Evolutionary conservation across 345 rosid species (phyloP).

Genomic region (Excoecaria agallocha): DNA sequence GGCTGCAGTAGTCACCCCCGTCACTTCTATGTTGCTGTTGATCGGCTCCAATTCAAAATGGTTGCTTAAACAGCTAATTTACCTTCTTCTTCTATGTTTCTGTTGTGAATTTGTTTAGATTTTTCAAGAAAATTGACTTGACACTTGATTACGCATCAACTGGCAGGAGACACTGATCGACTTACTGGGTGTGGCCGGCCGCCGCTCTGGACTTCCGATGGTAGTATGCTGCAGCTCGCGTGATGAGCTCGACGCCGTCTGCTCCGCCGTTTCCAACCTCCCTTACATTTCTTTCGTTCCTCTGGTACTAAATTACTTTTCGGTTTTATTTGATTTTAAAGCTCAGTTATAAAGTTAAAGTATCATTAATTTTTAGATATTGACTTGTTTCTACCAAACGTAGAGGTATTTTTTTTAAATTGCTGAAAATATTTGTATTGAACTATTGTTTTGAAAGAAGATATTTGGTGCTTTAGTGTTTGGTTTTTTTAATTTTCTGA

Average conservation of each 20-base stretch:
- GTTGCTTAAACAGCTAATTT: constrained; percentile 24
- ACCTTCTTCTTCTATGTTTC: not conserved
- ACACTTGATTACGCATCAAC: not conserved
- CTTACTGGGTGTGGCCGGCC: constrained; percentile 58
- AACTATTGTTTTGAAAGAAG: not conserved
- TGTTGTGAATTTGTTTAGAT: not conserved
- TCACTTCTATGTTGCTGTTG: constrained; percentile 88
- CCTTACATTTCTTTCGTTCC: constrained; percentile 62
- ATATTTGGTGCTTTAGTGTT: not conserved
- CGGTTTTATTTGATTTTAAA: not conserved
- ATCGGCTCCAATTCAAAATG: constrained; percentile 81
- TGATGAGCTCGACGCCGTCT: constrained; percentile 88
- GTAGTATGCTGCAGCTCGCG: constrained; percentile 88
- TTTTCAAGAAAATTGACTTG: not conserved
- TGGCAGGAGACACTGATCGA: constrained; percentile 73
- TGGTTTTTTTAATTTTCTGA: not conserved
- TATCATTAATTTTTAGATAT: not conserved
- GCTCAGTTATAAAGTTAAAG: not conserved
- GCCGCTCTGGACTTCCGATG: constrained; percentile 67
- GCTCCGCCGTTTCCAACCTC: constrained; percentile 68
- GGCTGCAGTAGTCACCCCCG: constrained; percentile 51
- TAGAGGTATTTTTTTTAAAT: not conserved
- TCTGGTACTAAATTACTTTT: constrained; percentile 38
- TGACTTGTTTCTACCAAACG: not conserved
- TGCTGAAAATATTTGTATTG: not conserved